Percentiles rank a stretch among this genome's conserved stretches.
phyloP scores from a whole-genome alignment of 345 rosid species.

The Excoecaria agallocha region DNA sequence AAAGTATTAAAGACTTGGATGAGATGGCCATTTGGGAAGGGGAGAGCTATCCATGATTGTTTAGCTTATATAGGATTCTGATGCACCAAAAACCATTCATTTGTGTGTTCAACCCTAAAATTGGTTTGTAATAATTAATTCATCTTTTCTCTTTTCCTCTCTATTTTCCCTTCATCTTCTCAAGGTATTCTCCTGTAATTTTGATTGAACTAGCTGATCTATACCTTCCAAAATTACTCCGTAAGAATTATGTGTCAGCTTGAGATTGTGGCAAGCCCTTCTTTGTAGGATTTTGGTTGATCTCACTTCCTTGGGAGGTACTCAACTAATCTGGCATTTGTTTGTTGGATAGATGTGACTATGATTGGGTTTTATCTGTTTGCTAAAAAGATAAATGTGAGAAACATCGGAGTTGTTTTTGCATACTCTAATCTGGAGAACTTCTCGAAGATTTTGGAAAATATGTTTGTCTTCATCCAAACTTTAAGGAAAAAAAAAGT shows the following conservation, averaged over 20 bases:
- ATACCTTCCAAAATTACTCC: neutral
- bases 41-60: neutral
- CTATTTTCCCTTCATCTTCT: neutral
- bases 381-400: too few relatives aligned
- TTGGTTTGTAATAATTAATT: neutral
- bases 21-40: neutral
- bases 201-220: neutral
- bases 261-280: neutral
- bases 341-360: too few relatives aligned
- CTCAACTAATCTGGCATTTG: too few relatives aligned
- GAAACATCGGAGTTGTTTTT: too few relatives aligned
- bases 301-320: neutral
- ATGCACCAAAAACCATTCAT: neutral
- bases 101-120: neutral
- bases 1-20: neutral
- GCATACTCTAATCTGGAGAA: too few relatives aligned
- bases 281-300: neutral
- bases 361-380: too few relatives aligned
- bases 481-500: too few relatives aligned
- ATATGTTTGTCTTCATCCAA: too few relatives aligned
- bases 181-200: neutral
- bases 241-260: neutral
- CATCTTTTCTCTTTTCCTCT: neutral
- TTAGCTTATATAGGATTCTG: too few relatives aligned
- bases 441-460: too few relatives aligned